Percentiles rank a stretch among this genome's conserved stretches.
phyloP scores from a whole-genome alignment of 2,329 filamentous ascomycete species.

The Ceratocystis colombiana region DNA sequence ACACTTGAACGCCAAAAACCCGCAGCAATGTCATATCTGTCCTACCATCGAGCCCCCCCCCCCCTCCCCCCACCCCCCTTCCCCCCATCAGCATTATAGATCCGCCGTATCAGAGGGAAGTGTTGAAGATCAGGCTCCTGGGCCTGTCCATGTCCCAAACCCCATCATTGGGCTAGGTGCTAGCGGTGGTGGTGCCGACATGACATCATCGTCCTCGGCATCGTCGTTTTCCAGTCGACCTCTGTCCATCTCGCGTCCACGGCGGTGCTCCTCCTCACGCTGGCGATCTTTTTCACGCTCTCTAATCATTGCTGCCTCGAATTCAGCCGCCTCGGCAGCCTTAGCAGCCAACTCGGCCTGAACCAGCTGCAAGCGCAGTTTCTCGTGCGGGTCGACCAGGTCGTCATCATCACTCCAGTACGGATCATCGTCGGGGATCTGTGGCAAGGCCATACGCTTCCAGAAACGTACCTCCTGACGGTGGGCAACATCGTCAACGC shows the following conservation, averaged over 20 bases:
- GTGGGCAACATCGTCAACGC: conserved; percentile 43
- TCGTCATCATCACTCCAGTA: conserved; percentile 58
- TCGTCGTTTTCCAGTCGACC: conserved; percentile 1
- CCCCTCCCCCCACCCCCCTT: not conserved
- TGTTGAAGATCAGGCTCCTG: not conserved
- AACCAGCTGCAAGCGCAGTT: conserved; percentile 41
- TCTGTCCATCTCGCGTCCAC: not conserved
- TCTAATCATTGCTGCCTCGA: conserved; percentile 29
- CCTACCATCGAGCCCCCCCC: not conserved
- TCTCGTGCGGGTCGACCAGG: conserved; percentile 51
- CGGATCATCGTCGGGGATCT: conserved; percentile 48
- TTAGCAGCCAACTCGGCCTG: conserved; percentile 33
- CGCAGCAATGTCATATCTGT: no score
- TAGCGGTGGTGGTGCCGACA: conserved; percentile 17
- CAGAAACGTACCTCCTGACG: conserved; percentile 54
- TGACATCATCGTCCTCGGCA: not conserved
- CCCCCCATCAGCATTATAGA: not conserved
- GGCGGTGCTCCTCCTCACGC: not conserved
- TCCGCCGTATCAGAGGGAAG: not conserved
- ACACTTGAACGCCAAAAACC: conserved; percentile 5
- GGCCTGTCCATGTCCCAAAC: conserved; percentile 1
- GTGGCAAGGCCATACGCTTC: conserved; percentile 56
- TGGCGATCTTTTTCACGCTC: conserved; percentile 27
- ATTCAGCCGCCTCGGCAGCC: conserved; percentile 32
- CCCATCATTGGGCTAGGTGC: conserved; percentile 20